Base-by-base conservation (phyloP, 176 grass and related monocot genomes). In the Carex cristatella region DNA sequence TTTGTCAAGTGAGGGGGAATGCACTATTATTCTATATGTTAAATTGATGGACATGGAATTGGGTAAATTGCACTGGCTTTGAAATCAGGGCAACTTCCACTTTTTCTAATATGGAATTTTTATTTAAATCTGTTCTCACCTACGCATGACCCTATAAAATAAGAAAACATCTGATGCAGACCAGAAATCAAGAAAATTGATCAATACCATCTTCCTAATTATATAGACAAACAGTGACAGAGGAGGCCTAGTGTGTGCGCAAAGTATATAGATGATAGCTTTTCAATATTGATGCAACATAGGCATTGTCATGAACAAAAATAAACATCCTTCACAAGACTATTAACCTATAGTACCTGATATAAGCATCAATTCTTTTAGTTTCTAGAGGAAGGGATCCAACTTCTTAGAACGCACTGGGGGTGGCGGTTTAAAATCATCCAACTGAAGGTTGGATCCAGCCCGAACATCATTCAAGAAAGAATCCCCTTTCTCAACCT, bases 361-460 rank as follows among this genome's bases (percentile, higher is more conserved):
- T 69, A 85, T 51, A 64, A 79, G 84, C 58, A 38, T 84, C 71
- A 75, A 69, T 77, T 56, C 51, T 57, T 68, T 69, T 85, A 40
- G 58, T 80, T 63, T 83, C 87, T 84, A 86, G 35, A 99, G 91
- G 79, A 99, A 99, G 49, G 93, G 88, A 48, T 99, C 93, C 71
- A 96, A 86, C 35, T 92, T 92, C 51, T 51, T 87, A 56, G 91
- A 90, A 82, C 84, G 87, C 32, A 84, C 86, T 4, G 86, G 84
- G 85, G 89, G 84, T 5, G 83, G 78, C 49, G 91, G 90, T 86
- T 84, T 90, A 80, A 96, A 99, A 87, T 99, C 88, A 64, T 94
- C 93, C 82, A 96, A 90, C 61, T 56, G 64, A 32, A 99, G 84
- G 76, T 85, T 92, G 81, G 91, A 96, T 79, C 87, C 89, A n/a